Evolutionary conservation across 2,329 filamentous ascomycete genomes (phyloP).

Genomic region (Cephalotrichum gorgonifer): DNA sequence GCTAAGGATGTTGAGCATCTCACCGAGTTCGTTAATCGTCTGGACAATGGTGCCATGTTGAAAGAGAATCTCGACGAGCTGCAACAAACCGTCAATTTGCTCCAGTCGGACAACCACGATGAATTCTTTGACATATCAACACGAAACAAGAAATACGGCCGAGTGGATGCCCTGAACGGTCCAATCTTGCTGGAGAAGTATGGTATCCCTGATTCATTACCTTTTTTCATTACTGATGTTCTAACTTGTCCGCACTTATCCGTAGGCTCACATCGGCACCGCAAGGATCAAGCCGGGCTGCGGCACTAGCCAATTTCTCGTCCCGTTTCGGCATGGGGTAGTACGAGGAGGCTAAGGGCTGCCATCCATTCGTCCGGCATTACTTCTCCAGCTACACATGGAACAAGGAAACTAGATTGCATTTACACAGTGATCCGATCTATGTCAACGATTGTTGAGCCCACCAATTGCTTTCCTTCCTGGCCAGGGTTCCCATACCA

Average conservation of each 20-base stretch:
- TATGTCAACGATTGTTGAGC: neutral
- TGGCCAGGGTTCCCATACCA: neutral
- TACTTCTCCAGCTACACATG: neutral
- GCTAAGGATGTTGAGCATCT: constrained; percentile 78
- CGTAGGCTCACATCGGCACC: constrained; percentile 53
- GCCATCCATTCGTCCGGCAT: neutral
- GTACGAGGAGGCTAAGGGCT: neutral
- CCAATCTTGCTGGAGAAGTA: constrained; percentile 88
- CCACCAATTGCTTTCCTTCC: too few relatives aligned
- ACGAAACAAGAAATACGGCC: constrained; percentile 85
- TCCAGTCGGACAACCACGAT: constrained; percentile 83
- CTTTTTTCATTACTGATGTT: neutral
- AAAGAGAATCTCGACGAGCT: constrained; percentile 85
- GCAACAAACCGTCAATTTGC: constrained; percentile 80
- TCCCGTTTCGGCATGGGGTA: constrained; percentile 55
- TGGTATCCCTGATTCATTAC: constrained; percentile 13
- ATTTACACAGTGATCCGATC: constrained; percentile 29
- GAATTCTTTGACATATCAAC: constrained; percentile 92
- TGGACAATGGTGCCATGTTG: constrained; percentile 78
- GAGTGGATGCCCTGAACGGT: constrained; percentile 85
- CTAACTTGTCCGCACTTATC: constrained; percentile 13
- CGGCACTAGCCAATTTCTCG: constrained; percentile 63
- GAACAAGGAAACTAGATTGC: neutral
- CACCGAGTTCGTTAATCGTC: constrained; percentile 72
- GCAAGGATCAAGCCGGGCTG: constrained; percentile 45